phyloP scores from a whole-genome alignment of 192 early-diverging fungal species.

The Rhizoclosmatium globosum region DNA sequence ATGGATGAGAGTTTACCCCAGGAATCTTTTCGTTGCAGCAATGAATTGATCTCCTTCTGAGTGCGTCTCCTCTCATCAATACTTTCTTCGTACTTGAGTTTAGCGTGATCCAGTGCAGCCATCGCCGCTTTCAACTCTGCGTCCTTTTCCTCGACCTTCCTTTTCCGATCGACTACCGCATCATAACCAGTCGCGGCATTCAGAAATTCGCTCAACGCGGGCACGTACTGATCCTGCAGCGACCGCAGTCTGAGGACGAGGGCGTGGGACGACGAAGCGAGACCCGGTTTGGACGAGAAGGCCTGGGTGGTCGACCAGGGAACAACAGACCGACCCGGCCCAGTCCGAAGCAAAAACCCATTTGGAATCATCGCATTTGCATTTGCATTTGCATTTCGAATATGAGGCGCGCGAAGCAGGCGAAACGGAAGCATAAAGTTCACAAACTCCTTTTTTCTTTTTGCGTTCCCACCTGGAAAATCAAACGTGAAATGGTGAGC shows the following conservation, averaged over 20 bases:
- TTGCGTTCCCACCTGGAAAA: background rate
- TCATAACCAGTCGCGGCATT: conserved; percentile 53
- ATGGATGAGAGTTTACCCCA: conserved; percentile 28
- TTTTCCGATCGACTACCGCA: conserved; percentile 46
- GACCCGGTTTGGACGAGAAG: background rate
- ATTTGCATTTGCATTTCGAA: too few relatives aligned
- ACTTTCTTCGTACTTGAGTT: conserved; percentile 51
- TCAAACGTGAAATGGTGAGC: conserved; percentile 4
- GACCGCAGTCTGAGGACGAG: background rate
- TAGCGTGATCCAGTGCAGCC: conserved; percentile 35
- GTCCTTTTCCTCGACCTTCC: conserved; percentile 42
- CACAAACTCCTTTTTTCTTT: background rate
- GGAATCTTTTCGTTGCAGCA: conserved; percentile 53
- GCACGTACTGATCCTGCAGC: background rate
- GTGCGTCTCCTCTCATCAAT: conserved; percentile 55
- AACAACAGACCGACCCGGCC: too few relatives aligned
- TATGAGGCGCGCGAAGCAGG: too few relatives aligned
- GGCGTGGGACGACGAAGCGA: background rate
- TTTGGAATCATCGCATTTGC: too few relatives aligned
- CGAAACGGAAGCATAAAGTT: too few relatives aligned
- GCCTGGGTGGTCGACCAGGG: too few relatives aligned
- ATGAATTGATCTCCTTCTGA: conserved; percentile 55
- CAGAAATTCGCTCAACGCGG: conserved; percentile 4
- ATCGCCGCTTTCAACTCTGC: conserved; percentile 38
- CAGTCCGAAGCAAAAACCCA: too few relatives aligned